phyloP scores from a whole-genome alignment of 352 stramenopile species.

The Globisporangium okanoganense region DNA sequence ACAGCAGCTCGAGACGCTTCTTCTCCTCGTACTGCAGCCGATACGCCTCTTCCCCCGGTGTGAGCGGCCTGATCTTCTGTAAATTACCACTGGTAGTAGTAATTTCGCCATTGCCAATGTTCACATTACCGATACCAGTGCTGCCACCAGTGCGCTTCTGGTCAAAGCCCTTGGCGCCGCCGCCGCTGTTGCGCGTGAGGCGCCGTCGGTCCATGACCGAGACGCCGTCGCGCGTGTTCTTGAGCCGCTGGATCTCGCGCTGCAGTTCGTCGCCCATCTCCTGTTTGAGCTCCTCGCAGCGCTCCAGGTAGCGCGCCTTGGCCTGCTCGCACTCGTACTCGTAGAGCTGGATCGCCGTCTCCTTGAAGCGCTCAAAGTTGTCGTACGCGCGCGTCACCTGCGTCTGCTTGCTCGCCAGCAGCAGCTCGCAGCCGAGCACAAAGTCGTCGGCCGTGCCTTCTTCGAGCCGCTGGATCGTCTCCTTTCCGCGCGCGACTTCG shows the following conservation, averaged over 20 bases:
- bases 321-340: constrained; percentile 42
- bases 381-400: constrained; percentile 26
- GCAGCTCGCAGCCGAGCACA: constrained; percentile 25
- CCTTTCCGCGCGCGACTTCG: constrained; percentile 20
- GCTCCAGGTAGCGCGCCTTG: constrained; percentile 28
- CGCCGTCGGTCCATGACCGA: constrained; percentile 62
- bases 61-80: constrained; percentile 6
- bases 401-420: constrained; percentile 19
- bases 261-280: constrained; percentile 48
- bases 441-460: constrained; percentile 33
- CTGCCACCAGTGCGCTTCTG: constrained; percentile 15
- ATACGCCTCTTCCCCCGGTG: constrained; percentile 27
- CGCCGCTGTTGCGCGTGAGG: constrained; percentile 18
- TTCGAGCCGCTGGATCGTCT: constrained; percentile 28
- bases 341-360: constrained; percentile 26
- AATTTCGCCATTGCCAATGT: background rate
- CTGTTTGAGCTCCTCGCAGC: constrained; percentile 44
- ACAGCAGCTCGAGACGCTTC: constrained; percentile 45
- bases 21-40: constrained; percentile 46
- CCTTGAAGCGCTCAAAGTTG: constrained; percentile 25
- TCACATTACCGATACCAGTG: background rate
- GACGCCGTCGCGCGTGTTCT: constrained; percentile 56
- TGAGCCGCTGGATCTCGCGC: constrained; percentile 48
- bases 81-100: background rate
- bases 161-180: constrained; percentile 13